Evolutionary conservation across 164 flowering plant genomes (phyloP), one percentile per base, ranked within the genome.

Genomic region (Nelumbo lutea): DNA sequence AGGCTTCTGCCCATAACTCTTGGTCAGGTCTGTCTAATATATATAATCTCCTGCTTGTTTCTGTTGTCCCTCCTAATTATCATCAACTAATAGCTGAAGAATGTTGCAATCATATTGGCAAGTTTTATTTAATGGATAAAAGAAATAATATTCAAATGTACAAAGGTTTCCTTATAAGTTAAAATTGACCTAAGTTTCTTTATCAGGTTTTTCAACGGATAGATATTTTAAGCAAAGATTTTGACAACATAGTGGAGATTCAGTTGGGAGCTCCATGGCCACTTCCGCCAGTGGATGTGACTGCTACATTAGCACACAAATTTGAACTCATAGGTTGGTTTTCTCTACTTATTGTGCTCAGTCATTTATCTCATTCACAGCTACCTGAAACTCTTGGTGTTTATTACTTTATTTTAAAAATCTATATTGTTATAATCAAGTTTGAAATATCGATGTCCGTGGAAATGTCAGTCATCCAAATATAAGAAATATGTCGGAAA

Each of bases 181-280:
- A 44, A n/a, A 11, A 15, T 15, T 65, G 5, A 40, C 41, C 6
- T 46, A 52, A 42, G 41, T 59, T 0, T 78, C 58, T 57, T 68
- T 61, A 5, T 61, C 70, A 94, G 98, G 97, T 94, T 61, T 94
- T 90, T 73, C 98, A 94, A 80, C 78, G 98, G 66, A 94, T 94
- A 72, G 97, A 94, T 68, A 62, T 86, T 62, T 68, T 90, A 41
- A 91, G 90, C 84, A 90, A 87, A 79, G 98, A 94, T 79, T 94
- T 94, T 64, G 98, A 94, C 70, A 91, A 94, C 71, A 90, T 94
- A 53, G 97, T 87, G 51, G 97, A 94, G 74, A 91, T 91, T 61
- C 82, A 86, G 66, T 65, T 94, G 57, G 98, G 98, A 39, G 79
- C 92, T 69, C 98, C 96, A 61, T 94, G 98, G 98, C 98, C 98